Percentiles rank a stretch among this genome's conserved stretches.
phyloP scores from a whole-genome alignment of 2,329 filamentous ascomycete genomes.

The Stagonosporopsis chrysanthemi region DNA sequence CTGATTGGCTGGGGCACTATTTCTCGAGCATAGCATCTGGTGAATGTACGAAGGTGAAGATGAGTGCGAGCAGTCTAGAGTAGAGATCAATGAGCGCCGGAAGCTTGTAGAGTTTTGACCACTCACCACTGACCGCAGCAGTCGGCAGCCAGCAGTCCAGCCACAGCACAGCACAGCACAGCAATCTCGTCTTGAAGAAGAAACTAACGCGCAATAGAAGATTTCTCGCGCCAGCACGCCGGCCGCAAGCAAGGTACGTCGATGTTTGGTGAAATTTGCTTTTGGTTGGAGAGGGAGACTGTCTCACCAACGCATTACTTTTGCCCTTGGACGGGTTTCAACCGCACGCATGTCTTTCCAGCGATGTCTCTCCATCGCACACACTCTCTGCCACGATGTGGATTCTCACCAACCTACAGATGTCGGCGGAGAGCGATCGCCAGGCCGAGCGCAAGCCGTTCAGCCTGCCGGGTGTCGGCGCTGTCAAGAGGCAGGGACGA shows the following conservation, averaged over 20 bases:
- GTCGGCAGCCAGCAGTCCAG: not conserved
- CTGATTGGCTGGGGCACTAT: slow-evolving; percentile 5
- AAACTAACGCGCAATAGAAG: slow-evolving; percentile 3
- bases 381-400: slow-evolving; percentile 8
- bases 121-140: not conserved
- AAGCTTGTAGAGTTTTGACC: not conserved
- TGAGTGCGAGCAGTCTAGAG: not conserved
- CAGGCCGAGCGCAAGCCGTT: slow-evolving; percentile 9
- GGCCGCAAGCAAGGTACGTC: slow-evolving; percentile 18
- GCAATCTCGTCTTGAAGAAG: not conserved
- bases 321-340: slow-evolving; percentile 11
- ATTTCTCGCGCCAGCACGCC: not conserved
- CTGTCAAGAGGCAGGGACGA: slow-evolving; percentile 18
- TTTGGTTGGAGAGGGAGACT: slow-evolving; percentile 19
- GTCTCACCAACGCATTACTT: slow-evolving; percentile 25
- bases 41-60: not conserved
- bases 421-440: slow-evolving; percentile 10
- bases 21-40: not conserved
- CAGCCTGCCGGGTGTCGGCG: slow-evolving; percentile 12
- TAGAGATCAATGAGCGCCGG: not conserved
- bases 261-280: slow-evolving; percentile 8
- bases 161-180: not conserved
- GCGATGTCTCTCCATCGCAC: not conserved
- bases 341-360: not conserved
- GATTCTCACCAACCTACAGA: slow-evolving; percentile 14